Evolutionary conservation across 1,284 basidiomycete species (phyloP).

Genomic region (Butyriboletus appendiculatus): DNA sequence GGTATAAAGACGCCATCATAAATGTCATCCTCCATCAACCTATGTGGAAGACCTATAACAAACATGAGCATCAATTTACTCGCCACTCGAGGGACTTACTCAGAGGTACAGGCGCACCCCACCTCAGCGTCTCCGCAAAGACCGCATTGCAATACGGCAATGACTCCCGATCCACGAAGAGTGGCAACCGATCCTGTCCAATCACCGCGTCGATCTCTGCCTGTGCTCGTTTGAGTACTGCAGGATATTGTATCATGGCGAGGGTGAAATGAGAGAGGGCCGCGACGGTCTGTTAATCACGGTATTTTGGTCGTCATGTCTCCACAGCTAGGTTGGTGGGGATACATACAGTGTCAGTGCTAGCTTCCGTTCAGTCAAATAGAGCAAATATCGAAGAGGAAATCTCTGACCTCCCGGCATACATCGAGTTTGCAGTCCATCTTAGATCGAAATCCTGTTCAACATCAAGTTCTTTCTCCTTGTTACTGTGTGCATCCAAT

Average conservation of each 20-base stretch:
- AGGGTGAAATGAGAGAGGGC: slow-evolving; percentile 56
- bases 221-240: slow-evolving; percentile 50
- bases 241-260: slow-evolving; percentile 56
- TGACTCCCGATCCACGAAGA: slow-evolving; percentile 46
- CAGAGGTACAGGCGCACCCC: slow-evolving; percentile 53
- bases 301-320: not conserved
- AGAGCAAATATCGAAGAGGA: not conserved
- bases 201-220: slow-evolving; percentile 57
- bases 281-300: slow-evolving; percentile 44
- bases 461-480: slow-evolving; percentile 25
- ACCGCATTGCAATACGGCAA: slow-evolving; percentile 54
- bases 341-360: slow-evolving; percentile 57
- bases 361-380: slow-evolving; percentile 31
- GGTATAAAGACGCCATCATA: slow-evolving; percentile 48
- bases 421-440: slow-evolving; percentile 78
- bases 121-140: slow-evolving; percentile 49
- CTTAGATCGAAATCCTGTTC: slow-evolving; percentile 62
- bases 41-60: slow-evolving; percentile 44
- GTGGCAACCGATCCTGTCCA: slow-evolving; percentile 50
- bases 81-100: slow-evolving; percentile 35
- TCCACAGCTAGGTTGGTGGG: not conserved
- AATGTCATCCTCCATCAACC: slow-evolving; percentile 49
- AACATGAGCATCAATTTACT: not conserved
- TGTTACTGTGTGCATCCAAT: slow-evolving; percentile 40
- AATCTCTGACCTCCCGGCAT: slow-evolving; percentile 39